Conservation (phyloP, 306 rosid species). For the Herpetospermum pedunculosum region DNA sequence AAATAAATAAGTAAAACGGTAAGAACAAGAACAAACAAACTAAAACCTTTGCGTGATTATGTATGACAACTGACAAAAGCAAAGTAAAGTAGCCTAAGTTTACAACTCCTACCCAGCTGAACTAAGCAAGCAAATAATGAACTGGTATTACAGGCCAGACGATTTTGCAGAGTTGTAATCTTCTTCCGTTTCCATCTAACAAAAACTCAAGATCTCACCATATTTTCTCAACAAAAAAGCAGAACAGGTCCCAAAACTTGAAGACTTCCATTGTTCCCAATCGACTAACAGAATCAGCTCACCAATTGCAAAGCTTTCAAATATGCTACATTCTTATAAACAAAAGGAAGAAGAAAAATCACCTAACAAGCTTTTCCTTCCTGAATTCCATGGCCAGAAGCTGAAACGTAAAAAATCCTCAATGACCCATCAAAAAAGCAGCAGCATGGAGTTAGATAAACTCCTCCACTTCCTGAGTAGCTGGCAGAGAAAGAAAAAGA, state of each 20-base stretch:
- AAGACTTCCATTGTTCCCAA: background rate
- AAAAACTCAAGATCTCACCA: background rate
- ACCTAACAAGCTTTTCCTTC: slow-evolving; percentile 75
- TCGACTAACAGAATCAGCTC: background rate
- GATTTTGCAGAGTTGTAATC: background rate
- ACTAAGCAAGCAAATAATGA: background rate
- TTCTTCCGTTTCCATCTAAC: background rate
- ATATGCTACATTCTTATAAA: background rate
- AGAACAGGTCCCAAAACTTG: background rate
- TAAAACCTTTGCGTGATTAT: background rate
- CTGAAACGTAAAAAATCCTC: slow-evolving; percentile 5
- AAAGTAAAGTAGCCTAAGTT: background rate
- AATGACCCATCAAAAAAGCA: background rate
- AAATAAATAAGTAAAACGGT: background rate
- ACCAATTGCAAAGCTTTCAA: background rate
- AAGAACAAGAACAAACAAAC: background rate
- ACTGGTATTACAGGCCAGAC: background rate
- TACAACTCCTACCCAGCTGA: background rate
- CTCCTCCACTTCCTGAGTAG: background rate
- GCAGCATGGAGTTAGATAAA: background rate
- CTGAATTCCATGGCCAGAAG: slow-evolving; percentile 42
- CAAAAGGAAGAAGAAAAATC: background rate
- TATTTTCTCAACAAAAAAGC: background rate
- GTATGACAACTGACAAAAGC: background rate
- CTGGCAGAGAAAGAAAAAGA: background rate